These are phyloP conservation scores for Corylus americana DNA, from an alignment of 306 rosid species.

Conservation along the genomic window DNA sequence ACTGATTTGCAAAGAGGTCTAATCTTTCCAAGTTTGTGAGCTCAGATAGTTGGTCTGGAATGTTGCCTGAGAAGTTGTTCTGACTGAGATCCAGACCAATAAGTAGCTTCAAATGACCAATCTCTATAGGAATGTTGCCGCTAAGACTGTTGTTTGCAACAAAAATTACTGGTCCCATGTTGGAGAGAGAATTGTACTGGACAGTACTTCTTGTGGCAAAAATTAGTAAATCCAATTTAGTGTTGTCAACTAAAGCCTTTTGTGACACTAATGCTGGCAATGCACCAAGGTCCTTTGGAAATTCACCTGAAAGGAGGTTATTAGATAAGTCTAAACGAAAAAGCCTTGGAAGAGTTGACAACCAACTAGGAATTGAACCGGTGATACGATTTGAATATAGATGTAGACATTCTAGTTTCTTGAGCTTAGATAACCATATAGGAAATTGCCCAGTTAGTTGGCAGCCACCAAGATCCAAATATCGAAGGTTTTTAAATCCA, in stretches of 20 bases:
- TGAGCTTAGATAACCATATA: constrained; percentile 2
- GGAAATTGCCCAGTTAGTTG: background rate
- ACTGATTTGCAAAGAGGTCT: too few relatives aligned
- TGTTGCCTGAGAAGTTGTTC: too few relatives aligned
- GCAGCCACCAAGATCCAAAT: background rate
- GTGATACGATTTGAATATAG: background rate
- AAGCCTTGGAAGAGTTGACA: constrained; percentile 11
- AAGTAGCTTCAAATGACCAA: too few relatives aligned
- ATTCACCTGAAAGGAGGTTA: background rate
- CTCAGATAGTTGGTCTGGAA: too few relatives aligned
- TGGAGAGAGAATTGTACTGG: background rate
- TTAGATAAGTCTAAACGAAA: background rate
- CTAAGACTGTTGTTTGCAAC: background rate
- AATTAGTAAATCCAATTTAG: background rate
- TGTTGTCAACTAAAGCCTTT: background rate
- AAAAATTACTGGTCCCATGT: background rate
- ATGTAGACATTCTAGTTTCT: background rate
- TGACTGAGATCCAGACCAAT: too few relatives aligned
- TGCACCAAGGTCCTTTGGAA: background rate
- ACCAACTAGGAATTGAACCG: constrained; percentile 6
- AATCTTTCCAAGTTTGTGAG: too few relatives aligned
- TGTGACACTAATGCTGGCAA: background rate
- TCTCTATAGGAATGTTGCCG: background rate
- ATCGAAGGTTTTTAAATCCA: background rate
- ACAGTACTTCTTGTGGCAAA: too few relatives aligned